Conservation (phyloP, 2,329 filamentous ascomycete species). For the Arachnomyces sp. region DNA sequence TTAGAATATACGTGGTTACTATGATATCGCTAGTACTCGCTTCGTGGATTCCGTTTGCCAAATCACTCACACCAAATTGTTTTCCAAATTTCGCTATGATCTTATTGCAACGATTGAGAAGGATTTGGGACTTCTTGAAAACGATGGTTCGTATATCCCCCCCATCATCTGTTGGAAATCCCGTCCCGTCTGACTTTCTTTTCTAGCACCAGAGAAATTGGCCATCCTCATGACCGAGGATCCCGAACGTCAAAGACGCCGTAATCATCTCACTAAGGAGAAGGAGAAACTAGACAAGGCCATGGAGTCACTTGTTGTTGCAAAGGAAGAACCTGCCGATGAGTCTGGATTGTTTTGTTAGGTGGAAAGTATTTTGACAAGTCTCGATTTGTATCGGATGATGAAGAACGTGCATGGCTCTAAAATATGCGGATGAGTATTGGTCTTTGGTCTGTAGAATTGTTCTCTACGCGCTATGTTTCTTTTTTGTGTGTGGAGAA, state of each 20-base stretch:
- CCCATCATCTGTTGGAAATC: background rate
- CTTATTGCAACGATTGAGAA: conserved; percentile 24
- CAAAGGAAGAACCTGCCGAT: conserved; percentile 13
- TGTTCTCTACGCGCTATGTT: too few relatives aligned
- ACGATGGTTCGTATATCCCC: conserved; percentile 21
- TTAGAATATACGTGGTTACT: conserved; percentile 31
- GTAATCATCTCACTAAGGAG: conserved; percentile 23
- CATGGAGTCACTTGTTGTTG: conserved; percentile 22
- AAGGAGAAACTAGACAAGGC: conserved; percentile 28
- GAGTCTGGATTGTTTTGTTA: background rate
- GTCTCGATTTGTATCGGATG: too few relatives aligned
- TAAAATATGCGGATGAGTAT: too few relatives aligned
- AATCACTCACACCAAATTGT: conserved; percentile 28
- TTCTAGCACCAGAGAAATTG: conserved; percentile 26
- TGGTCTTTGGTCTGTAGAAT: too few relatives aligned
- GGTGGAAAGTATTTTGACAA: too few relatives aligned
- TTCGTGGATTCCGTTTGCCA: conserved; percentile 35
- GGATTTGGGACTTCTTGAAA: conserved; percentile 22
- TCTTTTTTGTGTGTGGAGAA: too few relatives aligned
- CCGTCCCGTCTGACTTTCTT: background rate
- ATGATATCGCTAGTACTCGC: conserved; percentile 31
- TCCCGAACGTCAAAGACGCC: conserved; percentile 25
- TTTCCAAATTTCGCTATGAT: conserved; percentile 26
- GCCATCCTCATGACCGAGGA: conserved; percentile 32
- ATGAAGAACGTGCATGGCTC: too few relatives aligned